Evolutionary conservation across 495 filamentous ascomycete species (phyloP).

Genomic region (Achaetomiella virescens): DNA sequence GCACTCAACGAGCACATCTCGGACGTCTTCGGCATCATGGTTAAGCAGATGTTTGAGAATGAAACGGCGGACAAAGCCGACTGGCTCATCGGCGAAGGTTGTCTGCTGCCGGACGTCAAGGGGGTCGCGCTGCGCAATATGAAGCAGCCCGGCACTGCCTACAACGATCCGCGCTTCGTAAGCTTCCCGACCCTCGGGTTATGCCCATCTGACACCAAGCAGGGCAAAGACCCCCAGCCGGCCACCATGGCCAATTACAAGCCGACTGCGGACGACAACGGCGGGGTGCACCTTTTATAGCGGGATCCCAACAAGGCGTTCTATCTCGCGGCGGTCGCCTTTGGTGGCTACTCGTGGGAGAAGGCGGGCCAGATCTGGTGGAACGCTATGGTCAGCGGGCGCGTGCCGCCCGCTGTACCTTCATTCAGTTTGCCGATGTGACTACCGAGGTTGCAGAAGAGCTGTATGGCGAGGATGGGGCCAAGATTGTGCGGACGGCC

Average conservation of each 20-base stretch:
- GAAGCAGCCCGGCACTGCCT: conserved; percentile 46
- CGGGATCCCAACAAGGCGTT: conserved; percentile 51
- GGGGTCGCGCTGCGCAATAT: conserved; percentile 43
- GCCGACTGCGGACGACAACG: conserved; percentile 33
- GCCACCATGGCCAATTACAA: conserved; percentile 35
- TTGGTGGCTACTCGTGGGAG: conserved; percentile 49
- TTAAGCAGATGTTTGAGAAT: conserved; percentile 43
- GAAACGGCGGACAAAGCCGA: conserved; percentile 40
- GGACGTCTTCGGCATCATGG: conserved; percentile 49
- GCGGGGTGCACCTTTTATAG: conserved; percentile 49
- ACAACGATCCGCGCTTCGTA: conserved; percentile 41
- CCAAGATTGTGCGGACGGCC: conserved; percentile 32
- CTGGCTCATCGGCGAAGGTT: conserved; percentile 49
- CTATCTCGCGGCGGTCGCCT: conserved; percentile 36
- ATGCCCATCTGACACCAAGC: not conserved
- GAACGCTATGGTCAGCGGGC: conserved; percentile 38
- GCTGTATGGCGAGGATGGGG: conserved; percentile 31
- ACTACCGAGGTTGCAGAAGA: conserved; percentile 36
- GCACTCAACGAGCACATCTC: conserved; percentile 49
- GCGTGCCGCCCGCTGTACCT: conserved; percentile 32
- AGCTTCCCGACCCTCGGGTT: conserved; percentile 6
- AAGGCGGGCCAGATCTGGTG: conserved; percentile 49
- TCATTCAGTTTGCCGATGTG: conserved; percentile 39
- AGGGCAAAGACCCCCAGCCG: conserved; percentile 44
- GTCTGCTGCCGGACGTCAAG: conserved; percentile 38